Base-by-base conservation (phyloP, 768 basidiomycete species). In the Holtermannia corniformis region DNA sequence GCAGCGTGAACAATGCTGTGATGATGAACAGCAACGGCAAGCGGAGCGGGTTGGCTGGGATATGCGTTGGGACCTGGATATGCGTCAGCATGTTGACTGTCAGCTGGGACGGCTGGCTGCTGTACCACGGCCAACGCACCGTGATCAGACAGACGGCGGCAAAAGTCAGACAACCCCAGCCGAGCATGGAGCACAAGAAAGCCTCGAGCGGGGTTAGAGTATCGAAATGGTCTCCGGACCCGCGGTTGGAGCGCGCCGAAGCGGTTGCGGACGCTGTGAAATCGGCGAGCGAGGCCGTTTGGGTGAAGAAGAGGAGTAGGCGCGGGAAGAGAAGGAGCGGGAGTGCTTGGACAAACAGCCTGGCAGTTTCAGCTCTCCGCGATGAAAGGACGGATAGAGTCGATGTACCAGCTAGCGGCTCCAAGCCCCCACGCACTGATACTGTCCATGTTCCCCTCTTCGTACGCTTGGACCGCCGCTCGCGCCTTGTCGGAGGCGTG, bases 321-420 rank as follows among this genome's bases (percentile, higher is more conserved):
- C 71, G 63, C 3, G 71, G 68, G 57, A 72, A 72, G 27, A 72
- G 61, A 7, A 72, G 50, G 1, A 70, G 52, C 1, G 68, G 71
- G 13, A 68, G 21, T 23, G 62, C 63, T 22, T 70, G 62, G 26
- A 57, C 42, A 24, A 57, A 46, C 50, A 68, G 67, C 71, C 71
- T 72, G 41, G 45, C 11, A 7, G 16, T 25, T 10, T 21, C 20
- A 4, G 25, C 19, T 21, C 21, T 21, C 40, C 19, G 14, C 16
- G 21, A 23, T 11, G 40, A 51, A 10, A 20, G 19, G 25, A 22
- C 28, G 48, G 16, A n/a, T 3, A 7, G 13, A 26, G 42, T 10
- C 11, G 11, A 62, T 68, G 44, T 49, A 72, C 71, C 71, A 72
- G 19, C 43, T 50, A 54, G 62, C 54, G 19, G 62, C 48, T 13